Evolutionary conservation across 768 basidiomycete species (phyloP).

Genomic region (Tephrocybe rancida): DNA sequence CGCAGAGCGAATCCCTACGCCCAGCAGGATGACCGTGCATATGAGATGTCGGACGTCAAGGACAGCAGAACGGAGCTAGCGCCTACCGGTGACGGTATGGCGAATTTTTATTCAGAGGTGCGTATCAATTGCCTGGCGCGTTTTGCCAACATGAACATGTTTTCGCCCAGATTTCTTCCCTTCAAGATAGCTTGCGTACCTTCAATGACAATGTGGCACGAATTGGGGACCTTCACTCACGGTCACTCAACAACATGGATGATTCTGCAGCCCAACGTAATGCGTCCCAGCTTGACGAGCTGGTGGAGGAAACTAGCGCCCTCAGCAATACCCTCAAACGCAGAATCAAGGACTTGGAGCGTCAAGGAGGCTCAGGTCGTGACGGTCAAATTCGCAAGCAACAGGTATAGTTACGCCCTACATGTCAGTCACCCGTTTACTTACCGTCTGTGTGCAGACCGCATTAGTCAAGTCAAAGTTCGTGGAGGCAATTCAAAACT

Average conservation of each 20-base stretch:
- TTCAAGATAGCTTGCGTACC: slow-evolving; percentile 69
- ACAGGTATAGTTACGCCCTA: slow-evolving; percentile 48
- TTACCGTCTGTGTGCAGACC: slow-evolving; percentile 37
- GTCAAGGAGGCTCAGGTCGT: slow-evolving; percentile 63
- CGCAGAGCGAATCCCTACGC: slow-evolving; percentile 66
- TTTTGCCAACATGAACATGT: slow-evolving; percentile 2
- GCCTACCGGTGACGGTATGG: slow-evolving; percentile 57
- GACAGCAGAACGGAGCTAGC: slow-evolving; percentile 57
- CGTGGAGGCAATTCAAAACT: slow-evolving; percentile 83
- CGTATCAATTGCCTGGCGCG: slow-evolving; percentile 14
- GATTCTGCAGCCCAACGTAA: slow-evolving; percentile 65
- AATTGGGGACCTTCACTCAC: slow-evolving; percentile 74
- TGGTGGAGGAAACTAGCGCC: slow-evolving; percentile 72
- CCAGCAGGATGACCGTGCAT: slow-evolving; percentile 63
- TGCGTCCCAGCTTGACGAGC: slow-evolving; percentile 62
- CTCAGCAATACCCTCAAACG: slow-evolving; percentile 70
- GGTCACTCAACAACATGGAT: slow-evolving; percentile 76
- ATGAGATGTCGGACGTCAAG: slow-evolving; percentile 74
- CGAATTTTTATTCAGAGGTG: slow-evolving; percentile 76
- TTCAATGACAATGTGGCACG: slow-evolving; percentile 72
- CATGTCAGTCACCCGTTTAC: not conserved
- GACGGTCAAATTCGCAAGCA: slow-evolving; percentile 78
- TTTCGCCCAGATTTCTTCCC: slow-evolving; percentile 60
- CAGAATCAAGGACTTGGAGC: slow-evolving; percentile 71
- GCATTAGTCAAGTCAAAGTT: slow-evolving; percentile 75